Evolutionary conservation across 2,329 filamentous ascomycete genomes (phyloP), one percentile per base, ranked within the genome.

Genomic region (Lizonia empirigonia): DNA sequence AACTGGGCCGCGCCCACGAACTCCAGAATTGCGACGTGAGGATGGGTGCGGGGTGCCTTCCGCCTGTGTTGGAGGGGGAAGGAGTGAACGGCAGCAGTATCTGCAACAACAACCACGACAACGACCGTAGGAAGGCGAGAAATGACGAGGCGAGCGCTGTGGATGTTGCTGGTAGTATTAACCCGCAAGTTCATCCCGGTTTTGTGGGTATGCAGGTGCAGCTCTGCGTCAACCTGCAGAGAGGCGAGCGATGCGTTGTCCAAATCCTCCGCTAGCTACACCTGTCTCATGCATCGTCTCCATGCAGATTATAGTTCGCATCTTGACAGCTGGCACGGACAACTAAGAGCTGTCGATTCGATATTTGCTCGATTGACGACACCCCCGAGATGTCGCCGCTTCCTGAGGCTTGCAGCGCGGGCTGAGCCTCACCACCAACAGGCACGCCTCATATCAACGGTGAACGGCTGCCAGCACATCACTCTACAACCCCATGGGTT

Each of bases 141-240:
- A 67, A 57, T 47, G 55, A 56, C 63, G 67, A 66, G 61, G 62
- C 67, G 63, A 44, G 53, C 62, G 54, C 55, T 37, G 44, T 60
- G 58, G 60, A 44, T 58, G 55, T 56, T 57, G 55, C 57, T 64
- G 60, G 53, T 67, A 67, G 67, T 69, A 67, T 67, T 68, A 71
- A 65, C 62, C 63, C 64, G 59, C 55, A 53, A 63, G 58, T 64
- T 36, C 19, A 61, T 63, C 58, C 70, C 67, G 60, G 59, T 54
- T 48, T 55, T 56, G 62, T 69, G 68, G 68, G 60, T 62, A 65
- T 65, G 67, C 60, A 63, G 63, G 55, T 69, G 69, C 69, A 73
- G 67, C 64, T 68, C 69, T 72, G 70, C 69, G 67, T 72, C 69
- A 72, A 71, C 71, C 48, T 72, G 69, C 70, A 72, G 67, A 56